Conservation (phyloP, 306 rosid genomes). For the Lotus japonicus region DNA sequence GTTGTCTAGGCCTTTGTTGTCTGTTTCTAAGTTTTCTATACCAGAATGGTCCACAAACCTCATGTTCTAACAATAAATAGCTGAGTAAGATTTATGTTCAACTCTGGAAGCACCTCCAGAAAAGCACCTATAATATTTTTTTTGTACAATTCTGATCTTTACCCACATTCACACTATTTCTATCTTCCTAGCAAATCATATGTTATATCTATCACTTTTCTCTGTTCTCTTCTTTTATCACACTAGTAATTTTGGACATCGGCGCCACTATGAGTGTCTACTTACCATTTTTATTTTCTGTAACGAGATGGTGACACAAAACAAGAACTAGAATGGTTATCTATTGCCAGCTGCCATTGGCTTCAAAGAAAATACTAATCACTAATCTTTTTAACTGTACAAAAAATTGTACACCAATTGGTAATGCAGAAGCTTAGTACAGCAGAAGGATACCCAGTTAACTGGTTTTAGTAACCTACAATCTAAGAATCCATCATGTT, state of each 20-base stretch:
- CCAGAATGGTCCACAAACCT: neutral
- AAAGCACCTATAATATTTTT: too few relatives aligned
- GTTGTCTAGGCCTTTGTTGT: neutral
- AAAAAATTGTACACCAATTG: conserved; percentile 38
- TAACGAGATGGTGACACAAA: neutral
- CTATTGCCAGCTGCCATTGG: neutral
- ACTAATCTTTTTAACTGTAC: conserved; percentile 38
- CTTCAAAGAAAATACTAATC: conserved; percentile 6
- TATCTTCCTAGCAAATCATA: too few relatives aligned
- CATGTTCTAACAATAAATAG: neutral
- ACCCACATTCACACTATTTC: too few relatives aligned
- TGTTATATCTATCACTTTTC: too few relatives aligned
- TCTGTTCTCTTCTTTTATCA: too few relatives aligned
- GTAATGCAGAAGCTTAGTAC: conserved; percentile 26
- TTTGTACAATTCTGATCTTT: too few relatives aligned
- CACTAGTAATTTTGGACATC: too few relatives aligned
- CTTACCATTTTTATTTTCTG: neutral
- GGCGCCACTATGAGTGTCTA: too few relatives aligned
- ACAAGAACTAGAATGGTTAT: neutral
- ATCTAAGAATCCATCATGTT: conserved; percentile 37
- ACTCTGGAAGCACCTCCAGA: too few relatives aligned
- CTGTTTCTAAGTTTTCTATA: neutral
- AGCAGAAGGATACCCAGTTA: conserved; percentile 36
- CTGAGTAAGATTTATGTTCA: too few relatives aligned
- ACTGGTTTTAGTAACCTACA: conserved; percentile 36